Evolutionary conservation across 73 alveolate genomes (phyloP), one percentile per base, ranked within the genome.

Genomic region (Diophrys appendiculata): DNA sequence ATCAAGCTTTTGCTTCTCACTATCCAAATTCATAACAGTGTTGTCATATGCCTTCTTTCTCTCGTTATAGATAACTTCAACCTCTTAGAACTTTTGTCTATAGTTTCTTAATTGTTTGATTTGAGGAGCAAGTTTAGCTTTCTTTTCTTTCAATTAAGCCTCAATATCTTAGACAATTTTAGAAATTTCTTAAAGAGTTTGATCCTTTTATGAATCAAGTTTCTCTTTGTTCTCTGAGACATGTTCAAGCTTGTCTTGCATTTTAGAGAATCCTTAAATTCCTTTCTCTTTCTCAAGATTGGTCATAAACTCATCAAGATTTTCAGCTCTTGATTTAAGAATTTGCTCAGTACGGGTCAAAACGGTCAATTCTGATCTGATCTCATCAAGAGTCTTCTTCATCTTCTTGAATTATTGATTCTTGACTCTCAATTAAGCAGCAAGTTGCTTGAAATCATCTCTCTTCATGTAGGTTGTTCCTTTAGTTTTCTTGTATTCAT

Each of bases 361-460:
- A 23, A 93, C 95, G 31, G 96, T 86, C 29, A 92, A 93, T 79
- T 95, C 99, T 2, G 94, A 86, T 81, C 95, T 91, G 81, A 95
- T 89, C 80, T 92, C 96, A 55, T 88, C 94, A 32, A 95, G 88
- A 31, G 81, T 91, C 89, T 82, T 95, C 93, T 95, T 95, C 94
- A 91, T 81, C 74, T 86, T 90, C 83, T 95, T 93, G 92, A 84
- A 95, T 65, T 87, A 60, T 54, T 94, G 95, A 78, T 95, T 92
- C 78, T 95, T 95, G 83, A 93, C 97, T 65, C 97, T 92, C 69
- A 95, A 83, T 52, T 91, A 88, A 29, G 97, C 98, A 3, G 99
- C 99, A 79, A 92, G 94, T 83, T 93, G 95, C 87, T 91, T 91
- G 93, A 95, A 93, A 81, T 95, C 99, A 73, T 95, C 98, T 52